phyloP scores from a whole-genome alignment of 768 basidiomycete genomes.

The Collybia sp. region DNA sequence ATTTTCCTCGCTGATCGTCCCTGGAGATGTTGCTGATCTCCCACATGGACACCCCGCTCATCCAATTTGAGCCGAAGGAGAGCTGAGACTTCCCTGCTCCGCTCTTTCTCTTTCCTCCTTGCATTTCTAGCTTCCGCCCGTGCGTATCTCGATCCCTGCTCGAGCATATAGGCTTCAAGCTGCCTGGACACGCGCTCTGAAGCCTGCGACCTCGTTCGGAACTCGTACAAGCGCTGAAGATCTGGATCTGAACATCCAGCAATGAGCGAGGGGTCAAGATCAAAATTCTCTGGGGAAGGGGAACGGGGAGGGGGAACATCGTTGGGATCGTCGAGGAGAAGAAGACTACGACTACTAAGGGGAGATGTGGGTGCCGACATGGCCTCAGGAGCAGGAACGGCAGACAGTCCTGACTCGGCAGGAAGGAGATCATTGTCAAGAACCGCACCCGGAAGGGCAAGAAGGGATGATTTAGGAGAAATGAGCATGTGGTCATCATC shows the following conservation, averaged over 20 bases:
- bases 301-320: constrained; percentile 34
- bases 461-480: constrained; percentile 17
- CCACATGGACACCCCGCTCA: constrained; percentile 6
- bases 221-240: constrained; percentile 30
- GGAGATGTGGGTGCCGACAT: constrained; percentile 14
- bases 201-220: constrained; percentile 26
- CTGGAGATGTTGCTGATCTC: background rate
- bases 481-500: constrained; percentile 8
- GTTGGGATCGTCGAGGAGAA: constrained; percentile 38
- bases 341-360: constrained; percentile 18
- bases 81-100: constrained; percentile 49
- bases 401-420: background rate
- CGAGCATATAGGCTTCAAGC: constrained; percentile 17
- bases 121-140: constrained; percentile 37
- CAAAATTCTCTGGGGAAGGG: constrained; percentile 36
- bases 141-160: constrained; percentile 29
- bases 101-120: constrained; percentile 50
- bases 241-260: constrained; percentile 29
- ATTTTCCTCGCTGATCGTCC: background rate
- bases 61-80: constrained; percentile 52
- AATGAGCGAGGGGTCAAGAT: constrained; percentile 24
- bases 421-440: constrained; percentile 26
- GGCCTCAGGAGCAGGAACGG: constrained; percentile 3
- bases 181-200: constrained; percentile 15
- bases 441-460: constrained; percentile 29